Evolutionary conservation across 2,329 filamentous ascomycete species (phyloP), one percentile per base, ranked within the genome.

Genomic region (Colletotrichum neosansevieriae): DNA sequence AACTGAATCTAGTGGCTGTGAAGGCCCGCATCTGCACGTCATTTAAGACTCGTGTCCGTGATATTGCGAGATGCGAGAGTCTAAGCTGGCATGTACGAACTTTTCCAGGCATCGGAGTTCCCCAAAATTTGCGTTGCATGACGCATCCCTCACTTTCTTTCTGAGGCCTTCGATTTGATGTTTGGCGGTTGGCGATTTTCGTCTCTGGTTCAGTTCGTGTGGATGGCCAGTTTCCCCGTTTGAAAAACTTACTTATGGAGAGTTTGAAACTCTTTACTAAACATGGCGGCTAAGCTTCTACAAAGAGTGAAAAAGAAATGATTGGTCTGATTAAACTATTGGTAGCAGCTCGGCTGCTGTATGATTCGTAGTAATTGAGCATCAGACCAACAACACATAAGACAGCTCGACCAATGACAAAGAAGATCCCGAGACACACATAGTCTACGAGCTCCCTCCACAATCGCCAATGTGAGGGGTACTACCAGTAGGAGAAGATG

Each of bases 11-110:
- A 4, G 29, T 13, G 12, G n/a, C 34, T 21, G 49, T 51, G n/a
- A 11, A 12, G 9, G 11, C 6, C n/a, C n/a, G 24, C 51, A 40
- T 38, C 19, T 54, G 29, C 51, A 54, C 29, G 17, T 54, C 51
- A 51, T 51, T n/a, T 11, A 5, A 24, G 24, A 15, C 21, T 32
- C 6, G 3, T 19, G 4, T 9, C 7, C 29, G 9, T 15, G 7
- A 29, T 54, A 15, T 54, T 54, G 29, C 51, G 17, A 54, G 34
- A 21, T 54, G 51, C 51, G 51, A 54, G 34, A 54, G 51, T 54
- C 34, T 54, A 40, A 38, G 51, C 38, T 38, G 51, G 51, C 32
- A 38, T 54, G 51, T 54, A 38, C 13, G 13, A 54, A 36, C 21
- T 10, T 15, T 15, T 13, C 19, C 17, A 36, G 19, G 51, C 38